phyloP scores from a whole-genome alignment of 2,329 filamentous ascomycete species.

The Ophidiomyces ophidiicola region DNA sequence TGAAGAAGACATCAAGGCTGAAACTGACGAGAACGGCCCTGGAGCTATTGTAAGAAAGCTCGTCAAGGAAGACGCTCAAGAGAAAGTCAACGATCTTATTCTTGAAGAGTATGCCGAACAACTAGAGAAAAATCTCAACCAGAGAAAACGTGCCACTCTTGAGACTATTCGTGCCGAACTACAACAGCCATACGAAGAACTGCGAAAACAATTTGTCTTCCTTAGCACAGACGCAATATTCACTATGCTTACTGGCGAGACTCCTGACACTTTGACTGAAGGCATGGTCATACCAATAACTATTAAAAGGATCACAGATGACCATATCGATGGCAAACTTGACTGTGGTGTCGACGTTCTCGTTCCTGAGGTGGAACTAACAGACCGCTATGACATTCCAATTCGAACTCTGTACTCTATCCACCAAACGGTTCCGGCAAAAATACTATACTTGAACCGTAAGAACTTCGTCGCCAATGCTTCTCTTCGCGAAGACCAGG shows the following conservation, averaged over 20 bases:
- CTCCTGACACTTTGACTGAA: conserved; percentile 64
- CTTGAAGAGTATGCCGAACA: conserved; percentile 96
- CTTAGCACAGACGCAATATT: conserved; percentile 71
- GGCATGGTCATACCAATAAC: conserved; percentile 89
- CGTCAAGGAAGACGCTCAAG: conserved; percentile 86
- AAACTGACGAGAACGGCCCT: conserved; percentile 77
- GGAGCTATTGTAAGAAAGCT: conserved; percentile 88
- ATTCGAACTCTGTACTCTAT: conserved; percentile 61
- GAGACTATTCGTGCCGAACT: conserved; percentile 93
- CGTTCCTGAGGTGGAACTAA: conserved; percentile 71
- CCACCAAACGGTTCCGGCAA: conserved; percentile 78
- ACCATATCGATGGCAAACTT: conserved; percentile 85
- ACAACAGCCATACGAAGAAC: conserved; percentile 84
- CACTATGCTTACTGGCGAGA: conserved; percentile 94
- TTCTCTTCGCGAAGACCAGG: conserved; percentile 67
- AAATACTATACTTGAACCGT: conserved; percentile 76
- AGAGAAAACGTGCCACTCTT: conserved; percentile 86
- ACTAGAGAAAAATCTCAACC: conserved; percentile 81
- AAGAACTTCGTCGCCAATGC: conserved; percentile 74
- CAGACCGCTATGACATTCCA: conserved; percentile 53
- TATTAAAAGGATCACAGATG: conserved; percentile 75
- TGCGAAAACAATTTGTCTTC: conserved; percentile 64
- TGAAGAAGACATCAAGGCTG: conserved; percentile 93
- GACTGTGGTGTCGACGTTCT: conserved; percentile 90
- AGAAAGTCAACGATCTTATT: conserved; percentile 90